Conservation (phyloP, 2,329 filamentous ascomycete genomes). For the Clarireedia sp. region DNA sequence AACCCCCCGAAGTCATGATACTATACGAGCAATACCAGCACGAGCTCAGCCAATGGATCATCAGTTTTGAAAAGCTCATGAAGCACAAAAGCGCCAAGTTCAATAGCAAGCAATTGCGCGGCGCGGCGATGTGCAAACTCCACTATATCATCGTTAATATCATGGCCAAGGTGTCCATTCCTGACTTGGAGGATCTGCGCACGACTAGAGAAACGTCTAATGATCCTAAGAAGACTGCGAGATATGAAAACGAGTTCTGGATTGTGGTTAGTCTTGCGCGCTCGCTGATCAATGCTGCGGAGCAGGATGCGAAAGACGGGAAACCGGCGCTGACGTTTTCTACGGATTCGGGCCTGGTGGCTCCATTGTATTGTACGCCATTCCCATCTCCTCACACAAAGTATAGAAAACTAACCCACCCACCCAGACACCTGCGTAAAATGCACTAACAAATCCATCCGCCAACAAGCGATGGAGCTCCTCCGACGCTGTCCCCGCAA, state of each 20-base stretch:
- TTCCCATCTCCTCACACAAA: not conserved
- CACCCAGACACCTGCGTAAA: slow-evolving; percentile 13
- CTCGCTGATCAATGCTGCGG: slow-evolving; percentile 22
- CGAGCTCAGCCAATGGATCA: slow-evolving; percentile 18
- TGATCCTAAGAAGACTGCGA: not conserved
- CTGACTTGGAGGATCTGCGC: slow-evolving; percentile 1
- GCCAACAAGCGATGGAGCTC: slow-evolving; percentile 19
- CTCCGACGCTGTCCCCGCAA: slow-evolving; percentile 20
- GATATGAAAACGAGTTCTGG: slow-evolving; percentile 14
- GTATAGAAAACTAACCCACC: not conserved
- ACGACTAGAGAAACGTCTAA: not conserved
- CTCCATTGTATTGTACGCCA: slow-evolving; percentile 23
- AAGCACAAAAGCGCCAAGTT: slow-evolving; percentile 15
- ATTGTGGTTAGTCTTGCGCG: slow-evolving; percentile 19
- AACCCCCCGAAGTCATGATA: slow-evolving; percentile 12
- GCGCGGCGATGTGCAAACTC: slow-evolving; percentile 26
- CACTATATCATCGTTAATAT: slow-evolving; percentile 21
- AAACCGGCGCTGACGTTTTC: slow-evolving; percentile 22
- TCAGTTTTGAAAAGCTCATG: slow-evolving; percentile 25
- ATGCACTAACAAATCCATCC: slow-evolving; percentile 12
- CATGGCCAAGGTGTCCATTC: slow-evolving; percentile 15
- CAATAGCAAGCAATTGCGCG: slow-evolving; percentile 22
- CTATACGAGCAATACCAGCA: slow-evolving; percentile 12
- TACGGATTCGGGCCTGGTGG: slow-evolving; percentile 25
- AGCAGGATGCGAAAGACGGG: slow-evolving; percentile 20